phyloP scores from a whole-genome alignment of 768 basidiomycete species.

The Boletus huronensis region DNA sequence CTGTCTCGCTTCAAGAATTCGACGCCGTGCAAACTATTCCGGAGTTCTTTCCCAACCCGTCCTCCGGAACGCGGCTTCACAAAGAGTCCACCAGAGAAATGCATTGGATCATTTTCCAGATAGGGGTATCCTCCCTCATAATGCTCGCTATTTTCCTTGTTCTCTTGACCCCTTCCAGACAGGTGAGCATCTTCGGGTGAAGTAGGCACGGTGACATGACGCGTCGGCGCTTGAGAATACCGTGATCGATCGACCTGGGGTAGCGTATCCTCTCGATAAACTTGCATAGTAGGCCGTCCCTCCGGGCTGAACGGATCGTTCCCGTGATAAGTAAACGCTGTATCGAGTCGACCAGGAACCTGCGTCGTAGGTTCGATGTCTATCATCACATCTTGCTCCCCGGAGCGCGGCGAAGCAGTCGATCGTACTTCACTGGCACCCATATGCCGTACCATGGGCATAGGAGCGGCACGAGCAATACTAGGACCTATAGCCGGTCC shows the following conservation, averaged over 20 bases:
- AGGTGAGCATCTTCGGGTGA: slow-evolving; percentile 14
- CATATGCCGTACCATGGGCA: slow-evolving; percentile 4
- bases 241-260: slow-evolving; percentile 19
- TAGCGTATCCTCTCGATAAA: slow-evolving; percentile 20
- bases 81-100: slow-evolving; percentile 31
- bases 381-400: slow-evolving; percentile 39
- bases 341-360: slow-evolving; percentile 45
- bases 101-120: slow-evolving; percentile 17
- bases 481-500: slow-evolving; percentile 14
- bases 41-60: slow-evolving; percentile 46
- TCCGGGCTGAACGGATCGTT: slow-evolving; percentile 16
- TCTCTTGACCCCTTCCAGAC: slow-evolving; percentile 16
- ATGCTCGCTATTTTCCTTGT: slow-evolving; percentile 39
- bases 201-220: slow-evolving; percentile 7
- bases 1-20: slow-evolving; percentile 31
- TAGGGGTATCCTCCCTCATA: slow-evolving; percentile 13
- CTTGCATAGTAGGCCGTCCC: slow-evolving; percentile 16
- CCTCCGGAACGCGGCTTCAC: slow-evolving; percentile 29
- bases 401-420: slow-evolving; percentile 40
- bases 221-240: slow-evolving; percentile 12
- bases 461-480: slow-evolving; percentile 14
- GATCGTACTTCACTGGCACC: slow-evolving; percentile 21
- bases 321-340: slow-evolving; percentile 28
- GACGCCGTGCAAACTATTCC: slow-evolving; percentile 42
- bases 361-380: slow-evolving; percentile 37